Conservation (phyloP, 2,329 filamentous ascomycete genomes). For the Ophiostoma quercus region DNA sequence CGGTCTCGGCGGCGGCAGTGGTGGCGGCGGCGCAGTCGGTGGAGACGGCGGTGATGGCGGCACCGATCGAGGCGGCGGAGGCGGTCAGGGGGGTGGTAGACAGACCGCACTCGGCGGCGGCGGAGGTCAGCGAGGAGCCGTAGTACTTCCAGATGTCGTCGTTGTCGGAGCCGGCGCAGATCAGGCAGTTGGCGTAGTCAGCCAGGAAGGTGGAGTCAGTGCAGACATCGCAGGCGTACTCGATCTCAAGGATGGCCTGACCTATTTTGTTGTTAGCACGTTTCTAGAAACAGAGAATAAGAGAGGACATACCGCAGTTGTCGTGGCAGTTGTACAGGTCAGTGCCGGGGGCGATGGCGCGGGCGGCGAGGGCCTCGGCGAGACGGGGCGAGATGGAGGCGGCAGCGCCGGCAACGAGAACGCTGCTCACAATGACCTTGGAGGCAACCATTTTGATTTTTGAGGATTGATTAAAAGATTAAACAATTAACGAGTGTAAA, state of each 20-base stretch:
- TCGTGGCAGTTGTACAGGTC: conserved; percentile 42
- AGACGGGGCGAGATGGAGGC: conserved; percentile 20
- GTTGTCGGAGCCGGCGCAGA: conserved; percentile 39
- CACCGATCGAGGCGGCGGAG: conserved; percentile 26
- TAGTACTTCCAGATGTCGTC: conserved; percentile 41
- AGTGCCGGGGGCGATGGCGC: conserved; percentile 32
- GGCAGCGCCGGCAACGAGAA: conserved; percentile 19
- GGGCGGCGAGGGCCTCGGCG: conserved; percentile 5
- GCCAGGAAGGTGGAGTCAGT: conserved; percentile 36
- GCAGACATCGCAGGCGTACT: conserved; percentile 34
- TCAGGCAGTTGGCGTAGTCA: conserved; percentile 39
- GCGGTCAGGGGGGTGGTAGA: conserved; percentile 28
- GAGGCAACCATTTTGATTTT: conserved; percentile 25
- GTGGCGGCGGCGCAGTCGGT: neutral
- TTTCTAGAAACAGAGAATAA: too few species aligned
- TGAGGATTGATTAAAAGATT: neutral
- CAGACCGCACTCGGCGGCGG: conserved; percentile 33
- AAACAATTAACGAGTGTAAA: neutral
- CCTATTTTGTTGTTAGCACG: conserved; percentile 25
- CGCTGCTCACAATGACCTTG: conserved; percentile 20
- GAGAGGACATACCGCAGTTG: conserved; percentile 41
- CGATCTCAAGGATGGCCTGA: conserved; percentile 36
- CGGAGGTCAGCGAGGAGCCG: conserved; percentile 32
- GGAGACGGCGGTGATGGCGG: conserved; percentile 24
- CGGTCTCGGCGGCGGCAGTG: conserved; percentile 13